Evolutionary conservation across 345 rosid genomes (phyloP).

Genomic region (Brassica rapa): DNA sequence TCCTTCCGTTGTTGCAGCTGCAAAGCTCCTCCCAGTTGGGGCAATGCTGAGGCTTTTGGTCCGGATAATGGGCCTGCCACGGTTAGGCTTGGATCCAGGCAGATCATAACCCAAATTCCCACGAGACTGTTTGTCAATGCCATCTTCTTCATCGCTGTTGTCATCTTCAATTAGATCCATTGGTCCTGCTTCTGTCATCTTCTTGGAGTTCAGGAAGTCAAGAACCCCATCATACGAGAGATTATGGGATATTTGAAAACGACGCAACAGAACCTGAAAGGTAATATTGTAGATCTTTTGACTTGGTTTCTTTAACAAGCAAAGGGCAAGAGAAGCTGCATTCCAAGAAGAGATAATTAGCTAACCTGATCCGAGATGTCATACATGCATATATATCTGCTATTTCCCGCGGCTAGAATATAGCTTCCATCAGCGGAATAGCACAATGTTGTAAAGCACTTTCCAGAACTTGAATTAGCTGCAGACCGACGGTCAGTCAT

Average conservation of each 20-base stretch:
- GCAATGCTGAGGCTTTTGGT: slow-evolving; percentile 17
- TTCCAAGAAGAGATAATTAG: background rate
- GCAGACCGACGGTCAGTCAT: slow-evolving; percentile 91
- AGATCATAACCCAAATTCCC: slow-evolving; percentile 77
- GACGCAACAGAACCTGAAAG: slow-evolving; percentile 71
- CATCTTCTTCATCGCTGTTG: slow-evolving; percentile 79
- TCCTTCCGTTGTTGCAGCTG: slow-evolving; percentile 40
- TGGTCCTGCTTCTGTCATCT: slow-evolving; percentile 97
- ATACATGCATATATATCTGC: slow-evolving; percentile 96
- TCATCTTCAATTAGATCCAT: slow-evolving; percentile 87
- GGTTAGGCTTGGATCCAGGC: slow-evolving; percentile 88
- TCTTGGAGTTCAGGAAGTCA: slow-evolving; percentile 89
- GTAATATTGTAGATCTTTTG: slow-evolving; percentile 16
- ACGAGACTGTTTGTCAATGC: slow-evolving; percentile 70
- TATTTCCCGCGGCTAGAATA: slow-evolving; percentile 89
- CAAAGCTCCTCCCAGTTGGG: background rate
- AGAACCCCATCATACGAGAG: slow-evolving; percentile 92
- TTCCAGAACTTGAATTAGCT: slow-evolving; percentile 93
- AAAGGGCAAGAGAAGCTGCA: background rate
- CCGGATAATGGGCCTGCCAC: slow-evolving; percentile 57
- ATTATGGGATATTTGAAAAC: slow-evolving; percentile 84
- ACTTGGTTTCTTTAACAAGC: slow-evolving; percentile 1
- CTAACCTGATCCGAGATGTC: slow-evolving; percentile 95
- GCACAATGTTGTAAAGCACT: slow-evolving; percentile 87
- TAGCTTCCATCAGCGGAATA: slow-evolving; percentile 97